Percentiles rank a stretch among this genome's conserved stretches.
Conservation (phyloP, 495 filamentous ascomycete genomes). For the Penicillium daleae region DNA sequence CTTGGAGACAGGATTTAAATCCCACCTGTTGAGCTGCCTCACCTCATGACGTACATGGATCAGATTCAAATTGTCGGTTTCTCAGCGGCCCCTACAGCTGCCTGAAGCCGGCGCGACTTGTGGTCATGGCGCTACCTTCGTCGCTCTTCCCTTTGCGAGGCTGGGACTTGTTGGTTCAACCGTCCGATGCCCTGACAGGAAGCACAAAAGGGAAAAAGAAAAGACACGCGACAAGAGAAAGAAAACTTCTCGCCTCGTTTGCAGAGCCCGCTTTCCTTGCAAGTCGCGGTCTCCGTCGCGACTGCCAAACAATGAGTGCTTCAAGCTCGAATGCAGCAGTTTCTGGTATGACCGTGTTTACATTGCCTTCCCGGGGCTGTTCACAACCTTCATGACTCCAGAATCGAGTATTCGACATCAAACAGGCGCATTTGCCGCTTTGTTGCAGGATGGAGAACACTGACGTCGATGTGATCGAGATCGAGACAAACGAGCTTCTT, state of each 20-base stretch:
- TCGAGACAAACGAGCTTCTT: slow-evolving; percentile 1
- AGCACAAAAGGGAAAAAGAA: no score
- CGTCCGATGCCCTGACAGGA: neutral
- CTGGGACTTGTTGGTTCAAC: neutral
- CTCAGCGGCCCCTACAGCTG: slow-evolving; percentile 22
- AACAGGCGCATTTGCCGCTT: slow-evolving; percentile 9
- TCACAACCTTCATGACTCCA: slow-evolving; percentile 17
- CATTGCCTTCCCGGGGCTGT: neutral
- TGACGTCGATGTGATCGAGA: slow-evolving; percentile 7
- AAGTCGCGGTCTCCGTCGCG: slow-evolving; percentile 11
- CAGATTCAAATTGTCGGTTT: slow-evolving; percentile 29
- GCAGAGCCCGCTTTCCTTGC: slow-evolving; percentile 7
- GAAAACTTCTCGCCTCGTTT: neutral
- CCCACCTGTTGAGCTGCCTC: slow-evolving; percentile 25
- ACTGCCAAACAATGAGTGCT: slow-evolving; percentile 27
- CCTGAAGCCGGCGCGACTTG: slow-evolving; percentile 16
- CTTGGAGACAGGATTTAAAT: slow-evolving; percentile 22
- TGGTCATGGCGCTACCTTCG: neutral
- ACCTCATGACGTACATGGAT: slow-evolving; percentile 37
- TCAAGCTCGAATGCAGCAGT: slow-evolving; percentile 3
- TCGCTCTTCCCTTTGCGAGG: neutral
- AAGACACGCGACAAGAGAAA: no score
- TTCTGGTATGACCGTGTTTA: slow-evolving; percentile 10
- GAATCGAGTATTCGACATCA: neutral
- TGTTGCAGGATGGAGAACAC: slow-evolving; percentile 21